A percentile compares a stretch with the other conserved stretches of the same genome.
Conservation (phyloP, 2,329 filamentous ascomycete species). For the Diplodia sapinea region DNA sequence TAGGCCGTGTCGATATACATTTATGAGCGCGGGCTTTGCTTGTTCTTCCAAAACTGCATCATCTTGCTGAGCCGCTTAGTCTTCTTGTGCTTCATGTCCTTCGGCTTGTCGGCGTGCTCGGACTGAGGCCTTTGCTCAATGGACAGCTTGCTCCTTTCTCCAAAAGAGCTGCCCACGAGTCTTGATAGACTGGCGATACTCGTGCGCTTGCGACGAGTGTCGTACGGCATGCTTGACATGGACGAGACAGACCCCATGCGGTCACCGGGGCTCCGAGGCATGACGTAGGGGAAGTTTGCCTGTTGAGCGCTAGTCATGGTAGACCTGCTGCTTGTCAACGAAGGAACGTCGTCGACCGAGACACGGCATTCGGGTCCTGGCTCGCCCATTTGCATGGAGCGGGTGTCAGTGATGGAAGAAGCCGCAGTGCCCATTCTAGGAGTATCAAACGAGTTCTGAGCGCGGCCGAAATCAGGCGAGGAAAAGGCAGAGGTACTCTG, state of each 20-base stretch:
- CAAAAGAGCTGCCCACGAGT: constrained; percentile 67
- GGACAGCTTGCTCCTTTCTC: constrained; percentile 75
- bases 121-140: constrained; percentile 63
- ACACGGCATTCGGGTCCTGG: constrained; percentile 73
- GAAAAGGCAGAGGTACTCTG: constrained; percentile 63
- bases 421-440: constrained; percentile 76
- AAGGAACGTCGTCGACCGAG: constrained; percentile 76
- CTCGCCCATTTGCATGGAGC: constrained; percentile 74
- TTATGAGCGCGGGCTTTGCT: constrained; percentile 35
- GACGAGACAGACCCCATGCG: constrained; percentile 51
- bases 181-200: constrained; percentile 79
- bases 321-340: constrained; percentile 75
- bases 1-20: constrained; percentile 27
- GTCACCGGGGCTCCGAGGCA: constrained; percentile 52
- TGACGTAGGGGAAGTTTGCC: constrained; percentile 43
- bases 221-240: constrained; percentile 45
- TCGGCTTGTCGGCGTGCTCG: constrained; percentile 62
- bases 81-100: constrained; percentile 69
- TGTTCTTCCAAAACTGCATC: constrained; percentile 77
- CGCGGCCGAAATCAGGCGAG: constrained; percentile 68
- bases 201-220: constrained; percentile 71
- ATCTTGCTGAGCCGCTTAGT: constrained; percentile 73
- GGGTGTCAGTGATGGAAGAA: constrained; percentile 75
- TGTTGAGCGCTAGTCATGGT: constrained; percentile 75
- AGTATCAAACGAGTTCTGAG: constrained; percentile 67